A percentile compares a stretch with the other conserved stretches of the same genome.
phyloP scores from a whole-genome alignment of 2,329 filamentous ascomycete genomes.

The Geosmithia morbida region DNA sequence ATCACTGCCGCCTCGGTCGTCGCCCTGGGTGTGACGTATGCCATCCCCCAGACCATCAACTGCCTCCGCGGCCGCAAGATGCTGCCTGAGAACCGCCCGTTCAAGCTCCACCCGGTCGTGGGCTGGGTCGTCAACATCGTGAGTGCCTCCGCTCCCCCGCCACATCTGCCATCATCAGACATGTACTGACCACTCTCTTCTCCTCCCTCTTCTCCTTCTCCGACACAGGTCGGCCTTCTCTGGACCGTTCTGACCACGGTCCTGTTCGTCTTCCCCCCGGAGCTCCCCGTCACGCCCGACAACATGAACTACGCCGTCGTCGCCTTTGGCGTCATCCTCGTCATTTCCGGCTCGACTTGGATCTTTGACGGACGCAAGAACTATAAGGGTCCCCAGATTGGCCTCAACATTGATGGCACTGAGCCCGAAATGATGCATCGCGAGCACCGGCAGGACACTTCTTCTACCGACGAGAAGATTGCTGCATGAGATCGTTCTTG shows the following conservation, averaged over 20 bases:
- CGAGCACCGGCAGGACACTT: background rate
- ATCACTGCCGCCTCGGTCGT: conserved; percentile 60
- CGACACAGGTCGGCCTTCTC: conserved; percentile 31
- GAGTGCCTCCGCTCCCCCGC: background rate
- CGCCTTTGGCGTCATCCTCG: conserved; percentile 30
- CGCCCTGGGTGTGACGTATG: conserved; percentile 57
- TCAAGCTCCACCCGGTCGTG: conserved; percentile 16
- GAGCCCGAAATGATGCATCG: background rate
- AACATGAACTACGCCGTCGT: conserved; percentile 52
- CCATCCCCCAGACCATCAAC: conserved; percentile 59
- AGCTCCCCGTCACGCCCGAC: conserved; percentile 43
- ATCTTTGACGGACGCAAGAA: conserved; percentile 32
- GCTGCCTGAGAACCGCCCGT: conserved; percentile 34
- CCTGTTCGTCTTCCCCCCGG: conserved; percentile 61
- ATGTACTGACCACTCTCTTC: background rate
- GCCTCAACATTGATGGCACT: conserved; percentile 4
- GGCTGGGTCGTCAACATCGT: conserved; percentile 19
- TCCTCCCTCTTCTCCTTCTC: too few relatives aligned
- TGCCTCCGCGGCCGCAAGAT: conserved; percentile 49
- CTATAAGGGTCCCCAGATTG: conserved; percentile 16
- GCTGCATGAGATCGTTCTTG: background rate
- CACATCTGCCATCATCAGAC: background rate
- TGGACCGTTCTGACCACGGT: conserved; percentile 61
- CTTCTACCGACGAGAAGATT: background rate
- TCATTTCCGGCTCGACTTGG: conserved; percentile 29